These are phyloP conservation scores for Sporisorium sorghi DNA, from an alignment of 1,284 basidiomycete species.

Conservation along the genomic window DNA sequence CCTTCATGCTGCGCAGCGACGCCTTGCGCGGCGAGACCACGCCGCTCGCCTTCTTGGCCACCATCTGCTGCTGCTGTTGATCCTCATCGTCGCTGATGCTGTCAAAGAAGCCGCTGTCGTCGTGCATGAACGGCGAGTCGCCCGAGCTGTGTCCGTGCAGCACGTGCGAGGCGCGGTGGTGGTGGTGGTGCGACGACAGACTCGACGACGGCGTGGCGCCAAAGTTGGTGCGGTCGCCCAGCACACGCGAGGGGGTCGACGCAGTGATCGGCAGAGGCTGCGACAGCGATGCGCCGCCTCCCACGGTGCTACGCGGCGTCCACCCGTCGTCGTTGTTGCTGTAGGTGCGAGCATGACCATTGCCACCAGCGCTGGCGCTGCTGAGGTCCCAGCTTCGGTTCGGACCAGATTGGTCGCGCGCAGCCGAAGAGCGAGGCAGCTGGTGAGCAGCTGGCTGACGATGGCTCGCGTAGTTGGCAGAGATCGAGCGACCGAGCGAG, in stretches of 20 bases:
- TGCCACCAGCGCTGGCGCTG: background rate
- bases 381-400: slow-evolving; percentile 21
- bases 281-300: slow-evolving; percentile 15
- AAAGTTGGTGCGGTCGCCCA: slow-evolving; percentile 39
- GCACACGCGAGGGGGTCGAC: slow-evolving; percentile 36
- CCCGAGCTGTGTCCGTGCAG: slow-evolving; percentile 10
- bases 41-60: background rate
- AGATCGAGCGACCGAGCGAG: slow-evolving; percentile 33
- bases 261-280: slow-evolving; percentile 29
- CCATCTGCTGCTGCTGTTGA: background rate
- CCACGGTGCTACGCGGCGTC: slow-evolving; percentile 14
- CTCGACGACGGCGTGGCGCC: slow-evolving; percentile 8
- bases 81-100: slow-evolving; percentile 40
- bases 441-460: slow-evolving; percentile 14
- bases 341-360: slow-evolving; percentile 12
- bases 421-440: slow-evolving; percentile 14
- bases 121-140: slow-evolving; percentile 36
- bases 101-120: slow-evolving; percentile 61
- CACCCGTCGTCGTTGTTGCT: slow-evolving; percentile 22
- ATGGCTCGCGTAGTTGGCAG: slow-evolving; percentile 28
- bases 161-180: slow-evolving; percentile 2
- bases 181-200: slow-evolving; percentile 1
- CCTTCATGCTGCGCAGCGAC: slow-evolving; percentile 18
- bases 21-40: slow-evolving; percentile 24
- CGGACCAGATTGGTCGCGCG: slow-evolving; percentile 1